Evolutionary conservation across 164 flowering plant genomes (phyloP), one percentile per base, ranked within the genome.

Genomic region (Stephania yunnanensis): DNA sequence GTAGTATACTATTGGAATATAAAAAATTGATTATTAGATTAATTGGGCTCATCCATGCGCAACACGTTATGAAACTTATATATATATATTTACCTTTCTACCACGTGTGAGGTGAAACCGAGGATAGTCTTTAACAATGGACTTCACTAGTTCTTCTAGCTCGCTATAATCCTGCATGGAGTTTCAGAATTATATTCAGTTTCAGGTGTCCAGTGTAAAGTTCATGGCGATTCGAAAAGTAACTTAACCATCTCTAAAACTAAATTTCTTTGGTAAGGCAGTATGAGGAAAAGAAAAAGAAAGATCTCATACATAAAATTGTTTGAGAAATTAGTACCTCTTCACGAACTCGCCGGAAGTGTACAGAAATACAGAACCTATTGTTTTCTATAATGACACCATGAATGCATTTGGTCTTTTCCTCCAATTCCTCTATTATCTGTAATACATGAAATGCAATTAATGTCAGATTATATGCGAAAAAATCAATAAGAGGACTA

Each of bases 311-410:
- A 8, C 12, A 48, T 15, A 50, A 50, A 50, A 50, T 50, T 50
- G 55, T 50, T 50, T 10, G 4, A 50, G 55, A n/a, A 20, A 15
- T 19, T 46, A 50, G 53, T 68, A 86, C 88, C 86, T 84, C 75
- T 29, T 78, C 81, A 19, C 53, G 53, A 46, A 89, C 92, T 20
- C 84, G 80, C n/a, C 97, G 80, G 74, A 81, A 90, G 66, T 91
- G 97, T 0, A 91, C 94, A 46, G 97, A 90, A 53, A 89, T 71
- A 61, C 97, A 91, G 71, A 89, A 91, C 77, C 80, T 83, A 68
- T 91, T 89, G 83, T 91, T 87, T 77, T 91, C 97, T 29, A 91
- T 70, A 36, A 61, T 72, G 4, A 83, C 87, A 12, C 94, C 94
- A 53, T 78, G 73, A 30, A 91, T 82, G 9, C 63, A 69, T 42